phyloP scores from a whole-genome alignment of 2,329 filamentous ascomycete species.

The Leptographium procerum region DNA sequence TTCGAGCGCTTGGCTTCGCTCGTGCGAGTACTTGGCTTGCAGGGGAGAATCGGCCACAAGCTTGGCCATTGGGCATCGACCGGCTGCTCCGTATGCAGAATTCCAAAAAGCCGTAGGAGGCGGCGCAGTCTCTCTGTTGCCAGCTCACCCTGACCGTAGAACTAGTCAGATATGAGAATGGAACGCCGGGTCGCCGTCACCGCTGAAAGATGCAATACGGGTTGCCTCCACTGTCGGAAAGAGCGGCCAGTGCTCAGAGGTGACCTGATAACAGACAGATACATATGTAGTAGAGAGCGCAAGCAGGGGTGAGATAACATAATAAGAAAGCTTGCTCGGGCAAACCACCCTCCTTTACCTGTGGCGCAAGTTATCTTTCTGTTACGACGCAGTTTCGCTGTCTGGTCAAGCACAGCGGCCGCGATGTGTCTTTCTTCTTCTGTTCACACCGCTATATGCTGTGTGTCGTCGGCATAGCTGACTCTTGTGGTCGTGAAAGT shows the following conservation, averaged over 20 bases:
- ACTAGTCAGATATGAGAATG: no score
- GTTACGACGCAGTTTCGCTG: neutral
- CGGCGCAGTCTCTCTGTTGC: neutral
- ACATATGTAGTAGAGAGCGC: neutral
- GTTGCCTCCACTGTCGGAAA: neutral
- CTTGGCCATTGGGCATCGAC: neutral
- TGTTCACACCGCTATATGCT: neutral
- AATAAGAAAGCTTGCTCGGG: neutral
- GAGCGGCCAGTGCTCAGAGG: neutral
- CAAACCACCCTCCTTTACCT: neutral
- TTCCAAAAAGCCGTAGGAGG: neutral
- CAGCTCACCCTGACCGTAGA: neutral
- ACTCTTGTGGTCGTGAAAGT: neutral
- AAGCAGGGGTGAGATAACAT: neutral
- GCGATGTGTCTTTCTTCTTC: neutral
- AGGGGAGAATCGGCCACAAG: neutral
- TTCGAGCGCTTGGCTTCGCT: neutral
- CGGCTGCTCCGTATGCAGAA: neutral
- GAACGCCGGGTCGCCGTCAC: neutral
- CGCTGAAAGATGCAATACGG: neutral
- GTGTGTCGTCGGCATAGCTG: neutral
- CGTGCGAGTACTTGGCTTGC: neutral
- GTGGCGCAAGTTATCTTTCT: neutral
- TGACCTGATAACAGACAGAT: neutral
- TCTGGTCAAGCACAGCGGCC: neutral